Evolutionary conservation across 2,329 filamentous ascomycete genomes (phyloP), one percentile per base, ranked within the genome.

Genomic region (Tolypocladium sp.): DNA sequence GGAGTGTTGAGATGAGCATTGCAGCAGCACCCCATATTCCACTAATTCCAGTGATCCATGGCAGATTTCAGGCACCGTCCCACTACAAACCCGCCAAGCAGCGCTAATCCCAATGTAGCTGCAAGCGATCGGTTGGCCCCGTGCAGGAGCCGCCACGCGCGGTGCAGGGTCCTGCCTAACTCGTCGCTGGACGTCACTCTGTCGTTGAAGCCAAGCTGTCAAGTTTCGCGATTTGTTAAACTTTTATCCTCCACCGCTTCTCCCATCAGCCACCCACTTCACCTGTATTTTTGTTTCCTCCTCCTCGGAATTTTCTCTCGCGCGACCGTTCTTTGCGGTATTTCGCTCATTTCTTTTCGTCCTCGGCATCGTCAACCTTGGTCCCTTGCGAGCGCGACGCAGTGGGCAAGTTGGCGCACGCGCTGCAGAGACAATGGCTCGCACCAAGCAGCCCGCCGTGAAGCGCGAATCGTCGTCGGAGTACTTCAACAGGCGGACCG

Each of bases 391-490:
- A n/a, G 17, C 49, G 49, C 49, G 30, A 35, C 49, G 27, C 17
- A 27, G 44, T 6, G n/a, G 25, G 15, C 44, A 20, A 5, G 46
- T 51, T 12, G 46, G 49, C 49, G 49, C 49, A 20, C 37, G 44
- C 5, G 4, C 33, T 22, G 33, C 44, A 51, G 8, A 5, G 22
- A 58, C 64, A 63, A 91, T 92, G 89, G 88, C 87, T 61, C 84
- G 88, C 67, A 82, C 81, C 58, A 91, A 92, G 74, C 87, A 90
- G 73, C 76, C 82, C 44, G 86, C 89, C 12, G 74, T 88, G 60
- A 82, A 84, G 71, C 84, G 87, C 69, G 82, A 84, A 64, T 76
- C 83, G 2, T 90, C 87, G 9, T 87, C 85, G 33, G 86, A 90
- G 68, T 84, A 85, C 69, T 82, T 85, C 56, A 79, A 80, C 68